Evolutionary conservation across 2,329 filamentous ascomycete genomes (phyloP).

Genomic region (Plenodomus biglobosus): DNA sequence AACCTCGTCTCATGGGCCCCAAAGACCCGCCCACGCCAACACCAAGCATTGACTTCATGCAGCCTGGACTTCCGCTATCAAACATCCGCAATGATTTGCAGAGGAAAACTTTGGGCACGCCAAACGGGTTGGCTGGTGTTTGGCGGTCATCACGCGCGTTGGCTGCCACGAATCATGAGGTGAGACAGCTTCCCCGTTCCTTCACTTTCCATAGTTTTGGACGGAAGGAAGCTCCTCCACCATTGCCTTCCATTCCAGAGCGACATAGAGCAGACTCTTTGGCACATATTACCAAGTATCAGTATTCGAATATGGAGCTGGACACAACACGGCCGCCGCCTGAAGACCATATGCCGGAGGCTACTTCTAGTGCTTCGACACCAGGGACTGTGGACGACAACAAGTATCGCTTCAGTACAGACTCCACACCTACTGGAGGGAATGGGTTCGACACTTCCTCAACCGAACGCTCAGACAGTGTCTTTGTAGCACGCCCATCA

Average conservation of each 20-base stretch:
- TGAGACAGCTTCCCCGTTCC: slow-evolving; percentile 37
- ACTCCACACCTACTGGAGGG: background rate
- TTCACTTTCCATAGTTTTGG: slow-evolving; percentile 31
- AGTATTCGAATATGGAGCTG: slow-evolving; percentile 1
- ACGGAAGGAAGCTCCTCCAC: slow-evolving; percentile 18
- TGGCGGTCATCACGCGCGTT: slow-evolving; percentile 25
- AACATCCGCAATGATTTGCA: slow-evolving; percentile 20
- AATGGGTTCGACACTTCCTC: background rate
- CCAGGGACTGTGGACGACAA: slow-evolving; percentile 1
- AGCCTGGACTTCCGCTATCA: slow-evolving; percentile 12
- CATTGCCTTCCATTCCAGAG: slow-evolving; percentile 29
- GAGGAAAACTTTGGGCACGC: slow-evolving; percentile 23
- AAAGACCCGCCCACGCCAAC: slow-evolving; percentile 13
- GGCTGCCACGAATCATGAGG: slow-evolving; percentile 30
- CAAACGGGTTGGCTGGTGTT: slow-evolving; percentile 21
- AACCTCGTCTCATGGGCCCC: slow-evolving; percentile 17
- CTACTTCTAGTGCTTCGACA: slow-evolving; percentile 6
- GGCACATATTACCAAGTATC: slow-evolving; percentile 1
- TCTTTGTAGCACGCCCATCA: background rate
- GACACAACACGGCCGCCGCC: background rate
- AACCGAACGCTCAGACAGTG: background rate
- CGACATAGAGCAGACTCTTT: slow-evolving; percentile 22
- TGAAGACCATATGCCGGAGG: slow-evolving; percentile 1
- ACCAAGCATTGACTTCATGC: slow-evolving; percentile 1
- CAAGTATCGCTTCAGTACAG: background rate